Percentiles rank a stretch among this genome's conserved stretches.
Evolutionary conservation across 345 rosid species (phyloP).

Genomic region (Firmiana major): DNA sequence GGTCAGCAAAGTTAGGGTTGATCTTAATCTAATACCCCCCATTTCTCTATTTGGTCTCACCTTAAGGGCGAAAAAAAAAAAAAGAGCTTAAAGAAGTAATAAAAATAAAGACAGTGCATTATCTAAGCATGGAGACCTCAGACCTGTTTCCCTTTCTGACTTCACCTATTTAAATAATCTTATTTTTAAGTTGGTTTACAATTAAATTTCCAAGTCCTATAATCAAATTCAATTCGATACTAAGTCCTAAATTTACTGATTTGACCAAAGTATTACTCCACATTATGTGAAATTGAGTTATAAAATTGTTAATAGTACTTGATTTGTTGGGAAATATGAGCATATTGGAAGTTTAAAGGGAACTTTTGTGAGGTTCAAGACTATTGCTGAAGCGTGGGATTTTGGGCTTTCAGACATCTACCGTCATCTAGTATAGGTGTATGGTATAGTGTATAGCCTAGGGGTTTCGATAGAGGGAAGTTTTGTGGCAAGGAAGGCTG

Average conservation of each 20-base stretch:
- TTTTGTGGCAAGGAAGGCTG: conserved; percentile 19
- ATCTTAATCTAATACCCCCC: not conserved
- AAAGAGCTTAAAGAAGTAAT: conserved; percentile 1
- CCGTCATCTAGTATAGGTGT: no score
- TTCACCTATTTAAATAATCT: conserved; percentile 2
- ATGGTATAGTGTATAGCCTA: no score
- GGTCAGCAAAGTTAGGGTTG: conserved; percentile 31
- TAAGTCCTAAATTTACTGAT: not conserved
- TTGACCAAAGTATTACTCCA: not conserved
- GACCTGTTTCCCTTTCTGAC: conserved; percentile 7
- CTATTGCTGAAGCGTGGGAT: conserved; percentile 26
- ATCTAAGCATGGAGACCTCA: not conserved
- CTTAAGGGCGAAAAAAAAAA: not conserved
- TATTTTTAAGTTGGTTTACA: not conserved
- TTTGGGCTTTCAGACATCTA: conserved; percentile 23
- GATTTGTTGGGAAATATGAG: not conserved
- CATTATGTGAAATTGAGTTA: not conserved
- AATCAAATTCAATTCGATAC: not conserved
- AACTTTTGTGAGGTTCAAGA: conserved; percentile 12
- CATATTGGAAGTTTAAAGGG: conserved; percentile 9
- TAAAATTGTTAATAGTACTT: not conserved
- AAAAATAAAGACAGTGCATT: not conserved
- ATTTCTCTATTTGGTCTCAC: conserved; percentile 21
- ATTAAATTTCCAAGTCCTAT: not conserved
- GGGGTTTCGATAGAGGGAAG: conserved; percentile 13